Percentiles rank a stretch among this genome's conserved stretches.
Conservation (phyloP, 2,329 filamentous ascomycete species). For the Colletotrichum truncatum region DNA sequence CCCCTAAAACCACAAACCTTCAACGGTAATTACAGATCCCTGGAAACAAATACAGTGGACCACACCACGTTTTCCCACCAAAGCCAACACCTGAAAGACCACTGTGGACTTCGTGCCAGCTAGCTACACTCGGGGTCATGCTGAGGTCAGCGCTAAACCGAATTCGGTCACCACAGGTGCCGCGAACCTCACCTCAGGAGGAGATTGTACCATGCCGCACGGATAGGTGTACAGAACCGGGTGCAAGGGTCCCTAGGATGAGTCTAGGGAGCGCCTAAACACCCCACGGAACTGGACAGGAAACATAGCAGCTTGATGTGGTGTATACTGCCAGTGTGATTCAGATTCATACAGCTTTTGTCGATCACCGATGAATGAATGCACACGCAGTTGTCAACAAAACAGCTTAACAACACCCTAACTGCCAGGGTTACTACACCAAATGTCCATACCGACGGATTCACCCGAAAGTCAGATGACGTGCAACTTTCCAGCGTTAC, state of each 20-base stretch:
- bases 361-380: not conserved
- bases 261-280: not conserved
- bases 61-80: not conserved
- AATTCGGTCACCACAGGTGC: not conserved
- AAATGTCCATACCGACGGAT: not conserved
- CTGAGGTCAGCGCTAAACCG: constrained; percentile 12
- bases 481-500: not conserved
- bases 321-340: not conserved
- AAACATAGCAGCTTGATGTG: not conserved
- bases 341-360: not conserved
- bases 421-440: not conserved
- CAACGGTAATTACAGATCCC: not conserved
- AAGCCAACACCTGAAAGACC: not conserved
- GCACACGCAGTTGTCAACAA: not conserved
- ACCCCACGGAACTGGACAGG: too few relatives aligned
- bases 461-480: not conserved
- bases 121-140: not conserved
- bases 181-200: not conserved
- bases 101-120: not conserved
- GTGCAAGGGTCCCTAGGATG: not conserved
- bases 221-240: not conserved
- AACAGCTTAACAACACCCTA: not conserved
- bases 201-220: not conserved
- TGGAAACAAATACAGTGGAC: not conserved
- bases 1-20: not conserved